Conservation (phyloP, 2,329 filamentous ascomycete species). For the Alternaria longipes region DNA sequence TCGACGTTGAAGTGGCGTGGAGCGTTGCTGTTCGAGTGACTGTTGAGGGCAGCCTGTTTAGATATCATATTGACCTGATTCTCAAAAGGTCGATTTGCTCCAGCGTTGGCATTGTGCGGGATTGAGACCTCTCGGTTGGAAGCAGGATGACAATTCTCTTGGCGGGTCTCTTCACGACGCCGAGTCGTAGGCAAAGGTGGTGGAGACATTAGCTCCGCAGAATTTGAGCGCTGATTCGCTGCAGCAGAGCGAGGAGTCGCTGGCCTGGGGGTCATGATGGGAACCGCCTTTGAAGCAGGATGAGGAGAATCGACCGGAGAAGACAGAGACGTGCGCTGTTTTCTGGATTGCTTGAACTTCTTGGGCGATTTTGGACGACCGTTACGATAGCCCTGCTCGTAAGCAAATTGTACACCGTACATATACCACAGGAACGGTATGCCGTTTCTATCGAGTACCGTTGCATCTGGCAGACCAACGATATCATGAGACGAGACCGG, state of each 20-base stretch:
- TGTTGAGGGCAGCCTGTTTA: slow-evolving; percentile 16
- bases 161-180: neutral
- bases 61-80: slow-evolving; percentile 27
- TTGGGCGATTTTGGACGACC: slow-evolving; percentile 31
- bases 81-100: slow-evolving; percentile 14
- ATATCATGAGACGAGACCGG: slow-evolving; percentile 1
- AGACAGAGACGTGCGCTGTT: slow-evolving; percentile 9
- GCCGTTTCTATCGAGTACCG: slow-evolving; percentile 33
- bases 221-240: slow-evolving; percentile 11
- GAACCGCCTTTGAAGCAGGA: neutral
- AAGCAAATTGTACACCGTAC: slow-evolving; percentile 37
- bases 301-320: neutral
- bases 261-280: neutral
- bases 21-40: slow-evolving; percentile 10
- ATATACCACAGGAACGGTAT: slow-evolving; percentile 44
- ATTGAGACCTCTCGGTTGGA: neutral
- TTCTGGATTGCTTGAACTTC: slow-evolving; percentile 24
- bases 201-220: slow-evolving; percentile 5
- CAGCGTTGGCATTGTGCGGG: neutral
- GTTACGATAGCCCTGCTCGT: slow-evolving; percentile 22
- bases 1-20: slow-evolving; percentile 12
- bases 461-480: slow-evolving; percentile 25
- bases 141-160: neutral
- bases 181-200: neutral
- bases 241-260: slow-evolving; percentile 2